Evolutionary conservation across 495 filamentous ascomycete genomes (phyloP).

Genomic region (Sabuloglossum arenarium): DNA sequence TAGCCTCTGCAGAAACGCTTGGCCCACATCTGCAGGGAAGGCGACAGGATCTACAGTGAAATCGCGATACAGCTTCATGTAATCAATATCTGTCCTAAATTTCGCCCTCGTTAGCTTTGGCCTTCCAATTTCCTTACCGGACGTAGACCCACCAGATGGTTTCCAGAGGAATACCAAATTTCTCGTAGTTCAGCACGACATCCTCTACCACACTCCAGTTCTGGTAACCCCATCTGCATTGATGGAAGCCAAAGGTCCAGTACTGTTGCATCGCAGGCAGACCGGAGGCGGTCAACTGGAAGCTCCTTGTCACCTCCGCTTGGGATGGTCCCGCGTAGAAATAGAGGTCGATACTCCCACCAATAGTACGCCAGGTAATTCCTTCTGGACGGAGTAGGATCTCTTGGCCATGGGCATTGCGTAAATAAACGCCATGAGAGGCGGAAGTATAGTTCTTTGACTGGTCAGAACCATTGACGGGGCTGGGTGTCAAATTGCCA

Average conservation of each 20-base stretch:
- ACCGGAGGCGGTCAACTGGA: slow-evolving; percentile 32
- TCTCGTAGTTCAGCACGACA: slow-evolving; percentile 35
- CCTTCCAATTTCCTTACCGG: not conserved
- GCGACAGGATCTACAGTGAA: slow-evolving; percentile 33
- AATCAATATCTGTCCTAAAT: slow-evolving; percentile 35
- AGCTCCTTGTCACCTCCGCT: slow-evolving; percentile 33
- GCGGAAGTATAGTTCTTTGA: slow-evolving; percentile 34
- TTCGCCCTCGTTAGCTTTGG: not conserved
- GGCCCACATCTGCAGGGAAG: slow-evolving; percentile 27
- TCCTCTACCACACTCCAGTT: slow-evolving; percentile 33
- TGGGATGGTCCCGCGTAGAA: slow-evolving; percentile 39
- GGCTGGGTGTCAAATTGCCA: slow-evolving; percentile 30
- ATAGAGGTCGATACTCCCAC: slow-evolving; percentile 40
- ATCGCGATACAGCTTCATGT: slow-evolving; percentile 35
- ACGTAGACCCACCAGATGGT: slow-evolving; percentile 39
- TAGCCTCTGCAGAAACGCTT: slow-evolving; percentile 39
- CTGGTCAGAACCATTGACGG: slow-evolving; percentile 30
- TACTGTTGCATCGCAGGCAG: slow-evolving; percentile 44
- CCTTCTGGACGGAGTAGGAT: slow-evolving; percentile 40
- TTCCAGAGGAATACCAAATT: slow-evolving; percentile 39
- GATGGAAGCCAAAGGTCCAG: slow-evolving; percentile 39
- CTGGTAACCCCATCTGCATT: slow-evolving; percentile 44
- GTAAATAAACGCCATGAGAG: slow-evolving; percentile 39
- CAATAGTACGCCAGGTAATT: slow-evolving; percentile 55
- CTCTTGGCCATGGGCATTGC: slow-evolving; percentile 58